Conservation (phyloP, 352 stramenopile genomes). For the Elongisporangium anandrum region DNA sequence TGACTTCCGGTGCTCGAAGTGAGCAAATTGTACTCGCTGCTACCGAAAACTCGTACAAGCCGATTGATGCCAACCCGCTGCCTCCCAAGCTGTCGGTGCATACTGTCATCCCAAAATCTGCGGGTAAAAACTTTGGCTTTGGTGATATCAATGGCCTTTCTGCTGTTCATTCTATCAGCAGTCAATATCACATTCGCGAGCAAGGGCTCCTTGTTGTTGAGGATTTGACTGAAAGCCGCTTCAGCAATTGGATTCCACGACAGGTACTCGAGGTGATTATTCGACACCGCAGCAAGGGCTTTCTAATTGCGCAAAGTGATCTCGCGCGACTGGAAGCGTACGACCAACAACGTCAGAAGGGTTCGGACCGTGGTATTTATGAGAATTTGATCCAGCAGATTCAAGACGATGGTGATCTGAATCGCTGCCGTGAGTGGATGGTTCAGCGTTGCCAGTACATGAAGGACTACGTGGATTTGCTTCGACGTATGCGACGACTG, state of each 20-base stretch:
- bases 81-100: conserved; percentile 75
- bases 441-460: conserved; percentile 50
- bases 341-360: conserved; percentile 73
- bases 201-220: conserved; percentile 77
- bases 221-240: conserved; percentile 77
- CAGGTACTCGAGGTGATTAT: conserved; percentile 83
- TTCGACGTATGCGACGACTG: conserved; percentile 53
- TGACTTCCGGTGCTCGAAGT: conserved; percentile 55
- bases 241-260: conserved; percentile 78
- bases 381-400: conserved; percentile 89
- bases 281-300: conserved; percentile 65
- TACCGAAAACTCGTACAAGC: conserved; percentile 72
- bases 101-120: conserved; percentile 70
- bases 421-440: conserved; percentile 84
- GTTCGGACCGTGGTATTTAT: conserved; percentile 77
- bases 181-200: conserved; percentile 86
- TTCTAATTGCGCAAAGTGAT: conserved; percentile 71
- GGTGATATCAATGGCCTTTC: conserved; percentile 49
- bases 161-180: conserved; percentile 62
- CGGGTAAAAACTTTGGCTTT: conserved; percentile 59
- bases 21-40: conserved; percentile 60
- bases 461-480: conserved; percentile 69
- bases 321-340: conserved; percentile 73
- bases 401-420: conserved; percentile 80
- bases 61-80: conserved; percentile 42